Base-by-base conservation (phyloP, 768 basidiomycete species). In the Leccinellum rugosiceps region DNA sequence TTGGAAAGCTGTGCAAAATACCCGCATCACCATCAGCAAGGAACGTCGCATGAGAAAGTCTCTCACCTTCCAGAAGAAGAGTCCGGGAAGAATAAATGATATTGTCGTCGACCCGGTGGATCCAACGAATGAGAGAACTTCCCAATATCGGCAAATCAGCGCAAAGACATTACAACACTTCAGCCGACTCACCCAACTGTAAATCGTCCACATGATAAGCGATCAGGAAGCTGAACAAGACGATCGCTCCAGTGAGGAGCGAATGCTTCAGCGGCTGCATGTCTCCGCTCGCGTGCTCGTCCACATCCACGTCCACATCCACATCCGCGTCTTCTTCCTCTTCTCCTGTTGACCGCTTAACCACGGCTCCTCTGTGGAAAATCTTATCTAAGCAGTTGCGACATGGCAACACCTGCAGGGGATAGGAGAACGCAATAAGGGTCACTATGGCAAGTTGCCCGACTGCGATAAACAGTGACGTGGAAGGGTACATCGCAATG, bases 31-130 rank as follows among this genome's bases (percentile, higher is more conserved):
- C 3, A 10, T 25, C 51, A 10, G 26, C 17, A 56, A 48, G 55
- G 52, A 46, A 51, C 26, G 14, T 52, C 49, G 50, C 54, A 59
- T 58, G 55, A 30, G 50, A 60, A 58, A 28, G 30, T 44, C 74
- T 62, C 75, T 63, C 63, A 88, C 90, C 87, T 92, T 88, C 88
- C 92, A 98, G 76, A 91, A 97, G 68, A 97, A 90, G 50, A 94
- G 74, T 2, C 93, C 94, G 0, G 94, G 95, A 34, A 97, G 80
- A 66, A 98, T 97, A 75, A 98, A 98, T 1, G 92, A 94, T 57
- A 98, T 93, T 19, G 94, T 96, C 25, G 95, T 97, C 14, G 93
- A 96, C 13, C 97, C 97, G 1, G 94, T 98, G 23, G 94, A 88
- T 2, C 97, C 97, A 35, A 99, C 96, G 68, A 99, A 97, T 4